Evolutionary conservation across 2,329 filamentous ascomycete species (phyloP).

Genomic region (Sordariomycetes sp.): DNA sequence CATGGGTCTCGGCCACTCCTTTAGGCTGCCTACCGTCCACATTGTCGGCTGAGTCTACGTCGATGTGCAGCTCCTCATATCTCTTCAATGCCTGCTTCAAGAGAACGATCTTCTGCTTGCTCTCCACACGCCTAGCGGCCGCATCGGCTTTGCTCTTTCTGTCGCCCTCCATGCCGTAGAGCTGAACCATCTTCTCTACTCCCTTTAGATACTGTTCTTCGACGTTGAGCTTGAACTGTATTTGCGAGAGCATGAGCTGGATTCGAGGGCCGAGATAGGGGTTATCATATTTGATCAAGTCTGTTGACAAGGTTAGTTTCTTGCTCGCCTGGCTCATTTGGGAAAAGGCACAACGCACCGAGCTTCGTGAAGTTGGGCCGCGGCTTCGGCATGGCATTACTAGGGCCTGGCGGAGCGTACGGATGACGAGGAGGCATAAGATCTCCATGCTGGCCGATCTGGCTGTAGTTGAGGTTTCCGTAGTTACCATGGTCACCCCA

Average conservation of each 20-base stretch:
- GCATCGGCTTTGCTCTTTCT: slow-evolving; percentile 92
- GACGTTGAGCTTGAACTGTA: slow-evolving; percentile 97
- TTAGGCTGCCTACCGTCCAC: slow-evolving; percentile 59
- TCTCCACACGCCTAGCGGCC: slow-evolving; percentile 81
- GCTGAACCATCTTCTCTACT: slow-evolving; percentile 97
- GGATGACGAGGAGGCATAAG: slow-evolving; percentile 76
- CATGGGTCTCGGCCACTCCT: slow-evolving; percentile 1
- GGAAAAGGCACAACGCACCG: slow-evolving; percentile 47
- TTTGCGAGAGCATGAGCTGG: slow-evolving; percentile 96
- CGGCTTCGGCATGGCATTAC: slow-evolving; percentile 58
- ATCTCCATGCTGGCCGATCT: slow-evolving; percentile 56
- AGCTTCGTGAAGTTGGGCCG: slow-evolving; percentile 93
- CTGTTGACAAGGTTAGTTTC: slow-evolving; percentile 32
- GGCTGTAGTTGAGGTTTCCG: slow-evolving; percentile 41
- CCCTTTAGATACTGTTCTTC: slow-evolving; percentile 99
- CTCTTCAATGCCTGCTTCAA: slow-evolving; percentile 91
- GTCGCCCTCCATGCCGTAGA: slow-evolving; percentile 96
- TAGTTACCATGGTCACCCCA: slow-evolving; percentile 52
- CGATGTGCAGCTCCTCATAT: slow-evolving; percentile 95
- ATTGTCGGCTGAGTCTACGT: slow-evolving; percentile 71
- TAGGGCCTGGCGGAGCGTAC: slow-evolving; percentile 60
- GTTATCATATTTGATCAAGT: slow-evolving; percentile 97
- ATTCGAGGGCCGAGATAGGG: slow-evolving; percentile 92
- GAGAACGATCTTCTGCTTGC: slow-evolving; percentile 94
- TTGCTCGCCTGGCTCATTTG: neutral